A percentile compares a stretch with the other conserved stretches of the same genome.
Conservation (phyloP, 2,329 filamentous ascomycete species). For the Reticulascus tulasneorum region DNA sequence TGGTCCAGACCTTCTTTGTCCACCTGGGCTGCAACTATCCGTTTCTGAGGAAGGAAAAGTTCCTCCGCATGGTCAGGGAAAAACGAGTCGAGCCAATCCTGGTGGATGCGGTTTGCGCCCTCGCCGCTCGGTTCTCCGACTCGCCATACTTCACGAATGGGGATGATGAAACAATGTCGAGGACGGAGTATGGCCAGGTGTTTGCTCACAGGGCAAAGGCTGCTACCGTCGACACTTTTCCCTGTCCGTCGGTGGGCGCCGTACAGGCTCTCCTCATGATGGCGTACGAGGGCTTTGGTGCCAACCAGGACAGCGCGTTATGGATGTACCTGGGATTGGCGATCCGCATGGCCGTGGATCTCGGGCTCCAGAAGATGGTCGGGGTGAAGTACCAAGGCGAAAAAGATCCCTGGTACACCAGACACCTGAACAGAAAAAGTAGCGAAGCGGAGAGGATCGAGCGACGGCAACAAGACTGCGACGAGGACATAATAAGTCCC, state of each 20-base stretch:
- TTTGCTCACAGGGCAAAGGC: constrained; percentile 80
- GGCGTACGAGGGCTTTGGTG: constrained; percentile 86
- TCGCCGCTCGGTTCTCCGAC: constrained; percentile 77
- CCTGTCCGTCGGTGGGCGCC: constrained; percentile 76
- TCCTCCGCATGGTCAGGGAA: constrained; percentile 71
- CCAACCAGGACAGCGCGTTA: constrained; percentile 80
- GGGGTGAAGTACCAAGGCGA: constrained; percentile 62
- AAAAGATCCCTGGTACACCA: constrained; percentile 45
- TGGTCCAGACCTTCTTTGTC: constrained; percentile 76
- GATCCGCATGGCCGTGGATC: constrained; percentile 75
- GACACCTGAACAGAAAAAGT: constrained; percentile 36
- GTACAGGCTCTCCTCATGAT: constrained; percentile 81
- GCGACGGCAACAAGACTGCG: constrained; percentile 38
- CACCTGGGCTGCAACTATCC: constrained; percentile 84
- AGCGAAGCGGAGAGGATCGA: constrained; percentile 29
- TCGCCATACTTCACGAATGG: constrained; percentile 46
- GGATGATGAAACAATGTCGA: constrained; percentile 42
- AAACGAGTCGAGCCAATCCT: constrained; percentile 80
- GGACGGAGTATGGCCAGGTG: constrained; percentile 68
- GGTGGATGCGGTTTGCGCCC: constrained; percentile 79
- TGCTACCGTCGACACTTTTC: constrained; percentile 78
- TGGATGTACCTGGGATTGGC: constrained; percentile 93
- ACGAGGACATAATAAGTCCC: constrained; percentile 35
- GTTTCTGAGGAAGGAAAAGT: constrained; percentile 70
- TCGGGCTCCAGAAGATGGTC: constrained; percentile 78